These are phyloP conservation scores for Verticillium zaregamsianum DNA, from an alignment of 2,329 filamentous ascomycete genomes.

Conservation along the genomic window DNA sequence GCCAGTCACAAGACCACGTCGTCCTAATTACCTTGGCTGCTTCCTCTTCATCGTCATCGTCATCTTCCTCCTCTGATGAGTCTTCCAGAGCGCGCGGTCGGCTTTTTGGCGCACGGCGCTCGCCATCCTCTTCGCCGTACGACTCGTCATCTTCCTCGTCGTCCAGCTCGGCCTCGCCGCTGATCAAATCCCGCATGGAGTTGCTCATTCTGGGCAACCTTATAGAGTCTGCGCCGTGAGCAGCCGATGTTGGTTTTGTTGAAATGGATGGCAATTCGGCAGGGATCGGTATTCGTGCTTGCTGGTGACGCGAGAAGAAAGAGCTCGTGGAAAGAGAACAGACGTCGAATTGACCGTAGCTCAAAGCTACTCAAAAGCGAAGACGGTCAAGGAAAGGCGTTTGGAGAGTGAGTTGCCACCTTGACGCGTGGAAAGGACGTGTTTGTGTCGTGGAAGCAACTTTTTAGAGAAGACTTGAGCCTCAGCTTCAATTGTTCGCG, in stretches of 20 bases:
- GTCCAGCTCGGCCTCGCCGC: slow-evolving; percentile 81
- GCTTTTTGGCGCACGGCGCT: slow-evolving; percentile 35
- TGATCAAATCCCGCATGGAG: slow-evolving; percentile 71
- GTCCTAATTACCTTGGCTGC: slow-evolving; percentile 60
- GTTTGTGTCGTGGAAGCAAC: not conserved
- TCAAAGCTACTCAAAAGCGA: not conserved
- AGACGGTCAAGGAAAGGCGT: not conserved
- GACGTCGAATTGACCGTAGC: not conserved
- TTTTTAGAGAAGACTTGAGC: not conserved
- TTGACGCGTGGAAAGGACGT: not conserved
- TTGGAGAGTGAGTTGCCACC: not conserved
- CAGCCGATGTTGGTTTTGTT: not conserved
- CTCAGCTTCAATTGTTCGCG: not conserved
- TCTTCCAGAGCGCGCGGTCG: slow-evolving; percentile 59
- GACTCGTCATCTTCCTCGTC: slow-evolving; percentile 82
- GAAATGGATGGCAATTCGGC: not conserved
- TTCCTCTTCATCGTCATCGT: slow-evolving; percentile 87
- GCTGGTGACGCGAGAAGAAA: not conserved
- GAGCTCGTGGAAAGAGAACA: not conserved
- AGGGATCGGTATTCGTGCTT: not conserved
- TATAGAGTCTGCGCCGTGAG: not conserved
- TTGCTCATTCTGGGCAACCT: slow-evolving; percentile 48
- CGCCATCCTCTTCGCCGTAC: slow-evolving; percentile 71
- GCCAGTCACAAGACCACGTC: not conserved
- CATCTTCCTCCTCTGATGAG: slow-evolving; percentile 88